A percentile compares a stretch with the other conserved stretches of the same genome.
Conservation (phyloP, 345 rosid genomes). For the Citrus mangshanensis region DNA sequence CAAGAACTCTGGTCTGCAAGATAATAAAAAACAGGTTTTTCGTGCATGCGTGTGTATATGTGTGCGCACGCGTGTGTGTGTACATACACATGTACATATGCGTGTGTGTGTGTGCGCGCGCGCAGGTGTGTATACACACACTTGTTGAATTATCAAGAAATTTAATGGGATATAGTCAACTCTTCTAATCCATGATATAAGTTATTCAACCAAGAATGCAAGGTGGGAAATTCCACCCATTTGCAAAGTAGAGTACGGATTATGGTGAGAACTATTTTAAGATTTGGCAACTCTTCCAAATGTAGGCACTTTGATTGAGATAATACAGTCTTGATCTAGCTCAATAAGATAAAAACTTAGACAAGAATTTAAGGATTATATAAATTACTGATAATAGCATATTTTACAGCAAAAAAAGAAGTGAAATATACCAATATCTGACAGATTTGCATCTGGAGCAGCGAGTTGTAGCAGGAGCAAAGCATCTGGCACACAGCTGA, state of each 20-base stretch:
- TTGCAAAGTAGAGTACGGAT: background rate
- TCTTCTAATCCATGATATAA: background rate
- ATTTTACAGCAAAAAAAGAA: constrained; percentile 1
- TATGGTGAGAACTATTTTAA: background rate
- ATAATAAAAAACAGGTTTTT: background rate
- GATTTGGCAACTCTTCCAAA: background rate
- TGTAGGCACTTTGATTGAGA: background rate
- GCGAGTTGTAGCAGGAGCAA: constrained; percentile 68
- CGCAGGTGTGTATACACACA: too few species aligned
- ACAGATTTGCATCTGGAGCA: constrained; percentile 87
- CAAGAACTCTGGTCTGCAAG: background rate
- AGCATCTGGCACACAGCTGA: constrained; percentile 72
- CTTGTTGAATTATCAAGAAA: background rate
- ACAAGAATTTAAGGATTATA: background rate
- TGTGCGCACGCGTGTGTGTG: too few species aligned
- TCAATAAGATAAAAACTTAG: background rate
- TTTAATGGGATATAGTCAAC: background rate
- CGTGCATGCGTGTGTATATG: too few species aligned
- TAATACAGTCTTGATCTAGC: background rate
- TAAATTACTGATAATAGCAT: background rate
- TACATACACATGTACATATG: too few species aligned
- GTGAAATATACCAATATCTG: constrained; percentile 67
- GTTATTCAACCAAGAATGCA: background rate
- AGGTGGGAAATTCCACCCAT: background rate
- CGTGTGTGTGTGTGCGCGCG: too few species aligned